Conservation (phyloP, 352 stramenopile genomes). For the Phytopythium mirpurense region DNA sequence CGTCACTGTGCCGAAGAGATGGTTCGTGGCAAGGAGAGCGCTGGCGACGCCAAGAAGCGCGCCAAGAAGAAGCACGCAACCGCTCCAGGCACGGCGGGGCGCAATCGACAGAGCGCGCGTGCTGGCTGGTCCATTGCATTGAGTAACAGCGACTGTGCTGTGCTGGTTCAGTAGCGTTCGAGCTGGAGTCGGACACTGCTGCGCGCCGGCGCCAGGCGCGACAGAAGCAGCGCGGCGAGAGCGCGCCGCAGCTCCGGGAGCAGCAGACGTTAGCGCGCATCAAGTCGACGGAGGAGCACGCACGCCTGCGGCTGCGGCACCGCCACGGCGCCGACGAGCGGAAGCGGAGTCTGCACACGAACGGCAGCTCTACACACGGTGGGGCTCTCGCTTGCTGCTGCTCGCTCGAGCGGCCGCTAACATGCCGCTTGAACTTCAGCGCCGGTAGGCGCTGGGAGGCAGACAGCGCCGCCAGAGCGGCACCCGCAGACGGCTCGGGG, state of each 20-base stretch:
- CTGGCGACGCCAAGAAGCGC: background rate
- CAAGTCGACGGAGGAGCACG: slow-evolving; percentile 53
- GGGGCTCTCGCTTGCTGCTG: background rate
- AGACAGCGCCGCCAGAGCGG: slow-evolving; percentile 11
- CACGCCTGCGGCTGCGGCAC: slow-evolving; percentile 32
- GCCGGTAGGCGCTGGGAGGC: too few species aligned
- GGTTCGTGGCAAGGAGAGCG: background rate
- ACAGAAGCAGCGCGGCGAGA: slow-evolving; percentile 8
- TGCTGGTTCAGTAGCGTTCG: slow-evolving; percentile 11
- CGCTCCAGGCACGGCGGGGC: background rate
- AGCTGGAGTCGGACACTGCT: slow-evolving; percentile 17
- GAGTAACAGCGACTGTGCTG: background rate
- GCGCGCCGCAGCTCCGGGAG: slow-evolving; percentile 19
- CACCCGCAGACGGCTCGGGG: slow-evolving; percentile 22
- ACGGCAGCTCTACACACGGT: slow-evolving; percentile 16
- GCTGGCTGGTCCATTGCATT: too few species aligned
- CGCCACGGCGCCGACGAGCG: slow-evolving; percentile 24
- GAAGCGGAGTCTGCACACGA: slow-evolving; percentile 42
- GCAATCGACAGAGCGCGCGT: too few species aligned
- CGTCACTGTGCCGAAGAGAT: background rate
- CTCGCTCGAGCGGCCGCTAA: background rate
- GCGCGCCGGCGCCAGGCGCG: slow-evolving; percentile 14
- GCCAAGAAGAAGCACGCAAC: background rate
- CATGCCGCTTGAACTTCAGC: too few species aligned
- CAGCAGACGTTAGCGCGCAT: slow-evolving; percentile 41